Base-by-base conservation (phyloP, 805 yeast species). In the Wickerhamomyces bovis region DNA sequence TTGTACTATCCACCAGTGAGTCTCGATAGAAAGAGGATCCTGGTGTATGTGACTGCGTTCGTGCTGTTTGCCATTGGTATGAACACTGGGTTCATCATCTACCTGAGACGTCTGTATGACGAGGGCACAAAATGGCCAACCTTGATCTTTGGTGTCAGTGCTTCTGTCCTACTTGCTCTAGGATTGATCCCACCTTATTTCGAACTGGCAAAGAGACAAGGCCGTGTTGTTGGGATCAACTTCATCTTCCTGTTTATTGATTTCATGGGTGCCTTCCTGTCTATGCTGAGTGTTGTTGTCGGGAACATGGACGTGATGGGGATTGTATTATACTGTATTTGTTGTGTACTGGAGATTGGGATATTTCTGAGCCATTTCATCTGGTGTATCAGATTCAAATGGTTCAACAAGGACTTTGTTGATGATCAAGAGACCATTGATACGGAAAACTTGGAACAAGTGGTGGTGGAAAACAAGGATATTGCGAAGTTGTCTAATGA, bases 101-200 rank as follows among this genome's bases (percentile, higher is more conserved):
- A 89, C 72, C 67, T 90, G 44, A 70, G 85, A 26, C 81, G 82
- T 0, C 59, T 83, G 0, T 70, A 77, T 53, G 66, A 65, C 18
- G 71, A 73, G 15, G 83, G 79, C 5, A 64, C 58, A 11, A 67
- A 68, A 18, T 89, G 96, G 95, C 97, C 97, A 2, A 74, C 82
- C 54, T 65, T 89, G 35, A 73, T 90, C 31, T 76, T 89, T 55
- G 98, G 97, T 13, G 77, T 87, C 22, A 49, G 87, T 12, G 96
- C 97, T 0, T 80, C 95, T 0, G 71, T 92, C 0, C 62, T 86
- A 13, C 67, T 92, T 7, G 95, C 86, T 0, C 61, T 75, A 1
- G 99, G 99, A 0, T 71, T 92, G 23, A 55, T 92, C 0, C 98
- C 97, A 0, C 97, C 97, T 2, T 92, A 92, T 62, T 78, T 80